These are phyloP conservation scores for Boletales sp. DNA, from an alignment of 768 basidiomycete species.

Conservation along the genomic window DNA sequence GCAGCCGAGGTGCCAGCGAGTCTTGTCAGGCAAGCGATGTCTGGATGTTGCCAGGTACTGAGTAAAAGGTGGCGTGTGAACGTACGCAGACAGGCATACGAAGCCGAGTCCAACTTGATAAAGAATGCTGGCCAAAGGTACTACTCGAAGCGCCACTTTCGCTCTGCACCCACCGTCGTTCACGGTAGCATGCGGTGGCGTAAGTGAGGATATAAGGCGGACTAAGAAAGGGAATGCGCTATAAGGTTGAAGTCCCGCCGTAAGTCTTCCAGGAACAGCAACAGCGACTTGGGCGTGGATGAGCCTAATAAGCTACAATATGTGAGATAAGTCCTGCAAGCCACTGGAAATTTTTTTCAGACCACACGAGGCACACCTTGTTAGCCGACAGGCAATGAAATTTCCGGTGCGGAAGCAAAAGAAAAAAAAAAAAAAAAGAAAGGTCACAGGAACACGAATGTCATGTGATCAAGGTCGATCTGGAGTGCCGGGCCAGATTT, in stretches of 20 bases:
- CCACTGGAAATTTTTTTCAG: slow-evolving; percentile 7
- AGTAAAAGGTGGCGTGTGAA: not conserved
- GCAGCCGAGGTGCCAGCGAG: slow-evolving; percentile 1
- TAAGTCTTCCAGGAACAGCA: slow-evolving; percentile 9
- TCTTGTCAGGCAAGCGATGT: slow-evolving; percentile 13
- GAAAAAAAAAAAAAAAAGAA: too few species aligned
- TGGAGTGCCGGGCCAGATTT: slow-evolving; percentile 10
- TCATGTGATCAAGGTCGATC: slow-evolving; percentile 9
- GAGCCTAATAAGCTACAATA: too few species aligned
- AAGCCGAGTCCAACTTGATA: slow-evolving; percentile 3
- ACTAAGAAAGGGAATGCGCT: slow-evolving; percentile 14
- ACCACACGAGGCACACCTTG: slow-evolving; percentile 6
- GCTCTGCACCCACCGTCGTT: not conserved
- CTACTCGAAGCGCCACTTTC: too few species aligned
- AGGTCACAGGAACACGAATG: not conserved
- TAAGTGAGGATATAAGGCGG: slow-evolving; percentile 3
- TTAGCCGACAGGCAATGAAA: slow-evolving; percentile 16
- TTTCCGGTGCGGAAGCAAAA: slow-evolving; percentile 20
- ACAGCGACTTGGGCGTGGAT: not conserved
- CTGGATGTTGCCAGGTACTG: slow-evolving; percentile 4
- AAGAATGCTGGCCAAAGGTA: slow-evolving; percentile 5
- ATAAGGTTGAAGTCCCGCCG: slow-evolving; percentile 20
- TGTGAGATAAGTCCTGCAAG: too few species aligned
- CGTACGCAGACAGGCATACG: not conserved
- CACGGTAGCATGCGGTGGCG: slow-evolving; percentile 4